These are phyloP conservation scores for Medicago arabica DNA, from an alignment of 306 rosid species.

Conservation along the genomic window DNA sequence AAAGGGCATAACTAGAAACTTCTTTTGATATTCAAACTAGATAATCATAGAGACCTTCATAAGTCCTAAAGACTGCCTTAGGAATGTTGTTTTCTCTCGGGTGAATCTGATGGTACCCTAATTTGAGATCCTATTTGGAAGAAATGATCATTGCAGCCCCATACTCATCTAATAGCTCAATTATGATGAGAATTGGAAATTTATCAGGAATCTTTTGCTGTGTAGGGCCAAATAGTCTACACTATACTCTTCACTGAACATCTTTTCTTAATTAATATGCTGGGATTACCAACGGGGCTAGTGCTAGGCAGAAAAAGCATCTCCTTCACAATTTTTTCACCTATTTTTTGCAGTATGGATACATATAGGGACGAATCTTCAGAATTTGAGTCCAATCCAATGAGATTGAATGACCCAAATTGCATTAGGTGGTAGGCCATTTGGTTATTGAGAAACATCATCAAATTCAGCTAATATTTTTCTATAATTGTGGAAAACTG, in stretches of 20 bases:
- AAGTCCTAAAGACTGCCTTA: neutral
- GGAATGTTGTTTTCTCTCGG: neutral
- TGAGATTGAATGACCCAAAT: neutral
- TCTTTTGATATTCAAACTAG: neutral
- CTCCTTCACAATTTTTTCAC: neutral
- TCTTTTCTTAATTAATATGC: conserved; percentile 3
- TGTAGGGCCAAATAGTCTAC: neutral
- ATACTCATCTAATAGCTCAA: too few relatives aligned
- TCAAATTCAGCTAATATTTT: neutral
- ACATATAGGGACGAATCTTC: neutral
- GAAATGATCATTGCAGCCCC: neutral
- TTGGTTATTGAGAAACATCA: neutral
- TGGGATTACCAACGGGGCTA: neutral
- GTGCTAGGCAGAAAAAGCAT: neutral
- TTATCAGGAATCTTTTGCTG: too few relatives aligned
- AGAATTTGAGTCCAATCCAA: neutral
- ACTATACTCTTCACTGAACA: neutral
- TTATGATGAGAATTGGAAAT: neutral
- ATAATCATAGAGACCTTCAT: neutral
- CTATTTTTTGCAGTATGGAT: neutral
- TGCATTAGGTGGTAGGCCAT: neutral
- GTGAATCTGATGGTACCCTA: neutral
- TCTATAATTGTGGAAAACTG: neutral
- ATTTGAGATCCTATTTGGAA: neutral
- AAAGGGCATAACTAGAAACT: neutral